Evolutionary conservation across 495 filamentous ascomycete genomes (phyloP).

Genomic region (Sordaria brevicollis): DNA sequence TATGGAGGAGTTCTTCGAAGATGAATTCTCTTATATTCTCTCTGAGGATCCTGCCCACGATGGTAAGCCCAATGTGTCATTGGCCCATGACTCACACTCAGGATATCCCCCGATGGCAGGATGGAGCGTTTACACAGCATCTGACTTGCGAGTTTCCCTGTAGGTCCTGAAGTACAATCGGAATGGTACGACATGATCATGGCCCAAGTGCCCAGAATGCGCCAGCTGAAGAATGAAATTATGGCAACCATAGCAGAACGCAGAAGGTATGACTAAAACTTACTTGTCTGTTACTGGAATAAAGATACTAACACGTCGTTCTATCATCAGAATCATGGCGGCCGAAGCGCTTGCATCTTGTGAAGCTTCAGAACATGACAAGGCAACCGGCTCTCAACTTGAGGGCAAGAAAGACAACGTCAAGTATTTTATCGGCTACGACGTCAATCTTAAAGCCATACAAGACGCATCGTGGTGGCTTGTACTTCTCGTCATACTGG

Average conservation of each 20-base stretch:
- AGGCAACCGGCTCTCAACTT: not conserved
- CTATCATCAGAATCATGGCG: not conserved
- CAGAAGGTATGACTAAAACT: not conserved
- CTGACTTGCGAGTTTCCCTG: no score
- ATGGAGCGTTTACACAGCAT: no score
- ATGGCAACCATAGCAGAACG: not conserved
- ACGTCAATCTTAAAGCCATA: not conserved
- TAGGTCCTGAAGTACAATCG: no score
- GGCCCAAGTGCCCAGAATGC: no score
- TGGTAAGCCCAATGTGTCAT: no score
- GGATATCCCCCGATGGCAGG: no score
- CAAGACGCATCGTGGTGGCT: not conserved
- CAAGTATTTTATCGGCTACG: not conserved
- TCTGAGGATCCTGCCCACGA: not conserved
- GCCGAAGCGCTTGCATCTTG: not conserved
- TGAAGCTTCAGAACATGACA: not conserved
- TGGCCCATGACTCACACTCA: no score
- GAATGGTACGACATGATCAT: no score
- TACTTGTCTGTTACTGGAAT: no score
- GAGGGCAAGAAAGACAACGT: not conserved
- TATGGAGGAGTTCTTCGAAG: not conserved
- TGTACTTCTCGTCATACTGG: not conserved
- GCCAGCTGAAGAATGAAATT: not conserved
- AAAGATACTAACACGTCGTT: not conserved
- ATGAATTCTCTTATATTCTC: fast-evolving